phyloP scores from a whole-genome alignment of 495 filamentous ascomycete species.

The Aspergillus mulundensis region DNA sequence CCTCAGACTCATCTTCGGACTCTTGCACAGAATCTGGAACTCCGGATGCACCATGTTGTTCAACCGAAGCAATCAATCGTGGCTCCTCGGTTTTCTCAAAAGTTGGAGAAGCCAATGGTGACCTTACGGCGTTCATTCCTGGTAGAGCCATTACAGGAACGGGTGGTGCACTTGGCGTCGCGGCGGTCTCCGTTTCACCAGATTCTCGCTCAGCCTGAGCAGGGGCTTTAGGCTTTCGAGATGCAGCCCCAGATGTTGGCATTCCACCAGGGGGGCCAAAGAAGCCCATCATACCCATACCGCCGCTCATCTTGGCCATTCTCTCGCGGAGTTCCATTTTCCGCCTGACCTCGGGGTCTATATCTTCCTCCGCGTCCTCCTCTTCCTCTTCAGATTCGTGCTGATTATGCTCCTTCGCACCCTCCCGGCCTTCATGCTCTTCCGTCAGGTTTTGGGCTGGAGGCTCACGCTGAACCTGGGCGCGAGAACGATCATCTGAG shows the following conservation, averaged over 20 bases:
- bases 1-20: constrained; percentile 49
- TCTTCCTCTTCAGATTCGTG: constrained; percentile 54
- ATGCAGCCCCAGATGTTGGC: constrained; percentile 38
- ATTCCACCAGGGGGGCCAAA: constrained; percentile 77
- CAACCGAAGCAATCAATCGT: constrained; percentile 32
- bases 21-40: constrained; percentile 46
- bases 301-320: constrained; percentile 98
- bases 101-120: constrained; percentile 27
- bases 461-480: constrained; percentile 17
- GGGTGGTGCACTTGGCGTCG: constrained; percentile 56
- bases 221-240: constrained; percentile 50
- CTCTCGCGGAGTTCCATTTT: constrained; percentile 85
- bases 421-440: constrained; percentile 30
- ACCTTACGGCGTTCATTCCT: constrained; percentile 56
- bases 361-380: constrained; percentile 83
- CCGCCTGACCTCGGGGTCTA: constrained; percentile 83
- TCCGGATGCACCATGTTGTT: constrained; percentile 47
- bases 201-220: constrained; percentile 64
- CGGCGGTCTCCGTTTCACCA: constrained; percentile 46
- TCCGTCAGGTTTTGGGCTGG: constrained; percentile 18
- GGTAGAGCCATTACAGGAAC: constrained; percentile 74
- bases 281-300: constrained; percentile 96
- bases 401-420: constrained; percentile 40
- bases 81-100: constrained; percentile 39
- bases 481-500: constrained; percentile 51